Base-by-base conservation (phyloP, 306 rosid species). In the Cicer judaicum region DNA sequence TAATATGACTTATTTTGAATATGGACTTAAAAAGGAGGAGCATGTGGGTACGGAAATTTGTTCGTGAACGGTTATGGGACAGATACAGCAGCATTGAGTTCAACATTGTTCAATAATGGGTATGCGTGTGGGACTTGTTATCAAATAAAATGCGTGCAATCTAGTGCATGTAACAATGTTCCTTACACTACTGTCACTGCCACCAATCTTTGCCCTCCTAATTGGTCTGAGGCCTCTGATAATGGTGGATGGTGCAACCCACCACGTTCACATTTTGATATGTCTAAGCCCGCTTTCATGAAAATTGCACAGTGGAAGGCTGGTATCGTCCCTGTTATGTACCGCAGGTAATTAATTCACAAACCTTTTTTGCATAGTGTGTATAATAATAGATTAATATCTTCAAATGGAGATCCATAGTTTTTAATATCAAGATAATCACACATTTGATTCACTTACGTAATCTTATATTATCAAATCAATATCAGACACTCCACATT, bases 231-330 rank as follows among this genome's bases (percentile, higher is more conserved):
- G 62, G 69, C 88, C 71, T 89, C 95, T 9, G 80, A 91, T 36
- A 73, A 78, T 1, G 98, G 98, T 2, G 98, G 98, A 2, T 93
- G 98, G 98, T 93, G 97, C 89, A 94, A 91, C 85, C 97, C 97
- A 6, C 97, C 97, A 2, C 84, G 95, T 2, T 16, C 64, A 8
- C 97, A 94, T 82, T 94, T 94, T 10, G 98, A 94, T 80, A 83
- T 94, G 97, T 77, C 96, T 75, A 88, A 94, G 72, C 98, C 98
- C 0, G 97, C 98, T 10, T 94, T 94, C 90, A 91, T 91, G 91
- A 88, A 88, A 79, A 86, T 94, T 16, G 97, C 97, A 2, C 34
- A 71, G n/a, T 94, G 87, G 88, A 74, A 82, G 15, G 93, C 89
- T 3, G 98, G 96, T 43, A 90, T 94, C 10, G 79, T 94, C 70